Base-by-base conservation (phyloP, 1,284 basidiomycete species). In the Cystobasidiaceae sp. region DNA sequence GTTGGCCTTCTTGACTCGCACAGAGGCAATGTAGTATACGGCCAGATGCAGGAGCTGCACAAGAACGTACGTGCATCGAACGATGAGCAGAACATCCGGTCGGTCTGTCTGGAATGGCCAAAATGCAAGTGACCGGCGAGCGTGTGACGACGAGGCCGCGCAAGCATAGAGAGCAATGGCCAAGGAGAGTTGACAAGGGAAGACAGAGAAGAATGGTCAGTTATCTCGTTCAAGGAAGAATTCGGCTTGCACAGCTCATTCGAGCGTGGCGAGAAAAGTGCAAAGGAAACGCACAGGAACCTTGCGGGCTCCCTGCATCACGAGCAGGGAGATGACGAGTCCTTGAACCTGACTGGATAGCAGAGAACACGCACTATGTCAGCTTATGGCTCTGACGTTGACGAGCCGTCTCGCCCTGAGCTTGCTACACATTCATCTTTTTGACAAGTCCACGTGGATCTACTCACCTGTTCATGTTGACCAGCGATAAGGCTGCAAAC, bases 1-100 rank as follows among this genome's bases (percentile, higher is more conserved):
- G 76, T 97, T 97, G 83, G 92, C 93, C 73, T 83, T 81, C 82
- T 91, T 93, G 79, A 97, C 85, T 89, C 93, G 72, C 11, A 25
- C 30, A 19, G 39, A 32, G 33, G 25, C 37, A 50, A 82, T 89
- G 80, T 89, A 93, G 80, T 90, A 93, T 34, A 83, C 76, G 27
- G 79, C 84, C 37, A 93, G 78, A 44, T 86, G 83, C 73, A 88
- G 70, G 64, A 85, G 74, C 78, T 92, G 93, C 17, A 86, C 84
- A 32, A 81, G 76, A 62, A 91, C 83, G 76, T 97, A 97, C 39
- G 83, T 90, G 46, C 88, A 80, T 55, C 93, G 87, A 60, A 93
- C 89, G 75, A 90, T 90, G 73, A 81, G 80, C 73, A 97, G 83
- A 55, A 88, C 82, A 67, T 87, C 80, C 9, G 91, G 90, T 77